Evolutionary conservation across 176 grass and related monocot species (phyloP).

Genomic region (Eleusine coracana): DNA sequence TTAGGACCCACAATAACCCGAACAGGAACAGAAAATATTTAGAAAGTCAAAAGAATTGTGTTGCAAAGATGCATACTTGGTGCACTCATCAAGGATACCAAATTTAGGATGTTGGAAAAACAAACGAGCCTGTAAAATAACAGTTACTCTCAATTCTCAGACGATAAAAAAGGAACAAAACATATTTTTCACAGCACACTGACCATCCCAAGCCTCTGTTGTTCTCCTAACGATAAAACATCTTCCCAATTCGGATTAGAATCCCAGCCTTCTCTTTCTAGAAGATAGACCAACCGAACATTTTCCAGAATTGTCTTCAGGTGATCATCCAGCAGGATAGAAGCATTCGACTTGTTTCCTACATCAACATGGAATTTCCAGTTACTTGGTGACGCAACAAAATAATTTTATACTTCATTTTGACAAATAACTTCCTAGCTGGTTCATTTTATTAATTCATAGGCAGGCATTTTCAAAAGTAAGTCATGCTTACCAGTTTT

Average conservation of each 20-base stretch:
- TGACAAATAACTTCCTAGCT: not conserved
- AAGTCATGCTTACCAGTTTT: slow-evolving; percentile 49
- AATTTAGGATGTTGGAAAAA: slow-evolving; percentile 96
- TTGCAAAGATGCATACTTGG: slow-evolving; percentile 57
- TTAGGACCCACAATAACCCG: slow-evolving; percentile 36
- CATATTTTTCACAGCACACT: slow-evolving; percentile 15
- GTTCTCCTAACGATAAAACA: slow-evolving; percentile 87
- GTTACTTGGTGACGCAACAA: slow-evolving; percentile 24
- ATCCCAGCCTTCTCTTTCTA: slow-evolving; percentile 98
- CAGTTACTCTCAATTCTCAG: slow-evolving; percentile 16
- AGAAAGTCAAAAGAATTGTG: not conserved
- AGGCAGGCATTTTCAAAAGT: not conserved
- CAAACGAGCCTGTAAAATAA: slow-evolving; percentile 79
- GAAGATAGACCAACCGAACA: slow-evolving; percentile 87
- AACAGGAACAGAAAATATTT: not conserved
- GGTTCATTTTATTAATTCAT: slow-evolving; percentile 14
- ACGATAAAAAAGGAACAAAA: not conserved
- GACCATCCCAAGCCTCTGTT: slow-evolving; percentile 97
- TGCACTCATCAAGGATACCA: slow-evolving; percentile 92
- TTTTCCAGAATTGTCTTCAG: slow-evolving; percentile 82
- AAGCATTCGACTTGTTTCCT: slow-evolving; percentile 54
- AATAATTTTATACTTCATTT: not conserved
- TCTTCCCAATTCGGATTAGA: slow-evolving; percentile 94
- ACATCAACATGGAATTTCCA: slow-evolving; percentile 15
- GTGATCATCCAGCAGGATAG: slow-evolving; percentile 72